Conservation (phyloP, 768 basidiomycete species). For the Flagelloscypha sp. region DNA sequence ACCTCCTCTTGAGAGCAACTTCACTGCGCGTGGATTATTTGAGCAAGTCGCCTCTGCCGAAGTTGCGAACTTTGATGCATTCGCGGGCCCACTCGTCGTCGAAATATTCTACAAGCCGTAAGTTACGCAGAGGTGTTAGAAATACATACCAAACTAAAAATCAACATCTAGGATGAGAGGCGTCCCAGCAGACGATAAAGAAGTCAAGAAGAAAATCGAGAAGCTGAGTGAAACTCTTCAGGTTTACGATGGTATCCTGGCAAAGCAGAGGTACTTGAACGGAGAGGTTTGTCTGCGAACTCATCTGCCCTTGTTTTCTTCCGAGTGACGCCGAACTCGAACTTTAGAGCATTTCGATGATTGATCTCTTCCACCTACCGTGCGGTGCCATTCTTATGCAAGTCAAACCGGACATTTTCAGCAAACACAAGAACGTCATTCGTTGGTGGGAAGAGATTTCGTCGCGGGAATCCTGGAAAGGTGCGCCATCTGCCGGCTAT, state of each 20-base stretch:
- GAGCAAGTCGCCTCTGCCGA: conserved; percentile 48
- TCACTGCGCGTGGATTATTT: conserved; percentile 31
- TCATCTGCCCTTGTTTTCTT: background rate
- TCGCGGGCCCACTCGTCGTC: conserved; percentile 22
- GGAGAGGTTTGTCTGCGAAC: conserved; percentile 30
- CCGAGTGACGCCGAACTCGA: background rate
- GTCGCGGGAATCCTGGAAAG: no score
- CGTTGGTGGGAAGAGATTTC: conserved; percentile 45
- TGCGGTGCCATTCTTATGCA: conserved; percentile 14
- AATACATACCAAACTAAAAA: no score
- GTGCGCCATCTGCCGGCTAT: no score
- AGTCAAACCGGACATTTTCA: conserved; percentile 20
- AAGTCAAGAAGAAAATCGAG: conserved; percentile 11
- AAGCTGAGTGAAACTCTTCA: conserved; percentile 24
- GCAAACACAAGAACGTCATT: conserved; percentile 31
- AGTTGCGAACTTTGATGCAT: conserved; percentile 38
- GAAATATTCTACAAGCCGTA: conserved; percentile 40
- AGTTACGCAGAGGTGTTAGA: no score
- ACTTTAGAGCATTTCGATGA: conserved; percentile 41
- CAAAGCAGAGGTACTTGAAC: conserved; percentile 34
- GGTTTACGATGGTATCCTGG: conserved; percentile 35
- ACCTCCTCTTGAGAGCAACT: conserved; percentile 33
- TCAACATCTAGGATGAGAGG: conserved; percentile 13
- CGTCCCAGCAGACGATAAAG: conserved; percentile 22
- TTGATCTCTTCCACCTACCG: conserved; percentile 44